Conservation (phyloP, 2,329 filamentous ascomycete genomes). For the Orbilia brochopaga region DNA sequence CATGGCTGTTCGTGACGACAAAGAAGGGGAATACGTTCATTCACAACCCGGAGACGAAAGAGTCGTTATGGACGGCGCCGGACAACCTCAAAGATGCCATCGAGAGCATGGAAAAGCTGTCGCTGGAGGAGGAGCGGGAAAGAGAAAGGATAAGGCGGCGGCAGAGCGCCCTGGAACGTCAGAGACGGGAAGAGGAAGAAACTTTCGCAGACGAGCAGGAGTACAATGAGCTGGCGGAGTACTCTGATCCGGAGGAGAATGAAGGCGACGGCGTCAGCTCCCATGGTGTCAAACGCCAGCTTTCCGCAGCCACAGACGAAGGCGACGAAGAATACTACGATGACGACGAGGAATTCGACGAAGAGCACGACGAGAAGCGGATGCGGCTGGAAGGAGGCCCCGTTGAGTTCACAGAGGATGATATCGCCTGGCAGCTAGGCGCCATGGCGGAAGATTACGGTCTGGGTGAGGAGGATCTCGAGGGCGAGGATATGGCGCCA, state of each 20-base stretch:
- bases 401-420: slow-evolving; percentile 88
- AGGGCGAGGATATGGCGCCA: slow-evolving; percentile 63
- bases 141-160: slow-evolving; percentile 50
- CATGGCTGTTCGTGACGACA: slow-evolving; percentile 92
- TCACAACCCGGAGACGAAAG: slow-evolving; percentile 81
- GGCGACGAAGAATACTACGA: slow-evolving; percentile 67
- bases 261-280: slow-evolving; percentile 53
- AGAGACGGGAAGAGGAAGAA: slow-evolving; percentile 40
- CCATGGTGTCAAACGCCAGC: slow-evolving; percentile 51
- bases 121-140: slow-evolving; percentile 47
- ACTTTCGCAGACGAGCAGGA: slow-evolving; percentile 51
- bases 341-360: slow-evolving; percentile 62
- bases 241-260: slow-evolving; percentile 42
- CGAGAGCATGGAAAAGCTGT: slow-evolving; percentile 67
- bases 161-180: slow-evolving; percentile 38
- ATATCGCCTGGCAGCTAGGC: slow-evolving; percentile 89
- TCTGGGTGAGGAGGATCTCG: slow-evolving; percentile 77
- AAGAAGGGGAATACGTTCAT: slow-evolving; percentile 88
- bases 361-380: slow-evolving; percentile 63
- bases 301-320: slow-evolving; percentile 62
- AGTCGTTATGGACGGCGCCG: slow-evolving; percentile 95
- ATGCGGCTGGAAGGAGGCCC: slow-evolving; percentile 63
- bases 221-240: slow-evolving; percentile 54
- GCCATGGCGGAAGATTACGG: slow-evolving; percentile 88
- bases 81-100: slow-evolving; percentile 82